A percentile compares a stretch with the other conserved stretches of the same genome.
Evolutionary conservation across 106 monocot genomes (phyloP).

Genomic region (Acorus gramineus): DNA sequence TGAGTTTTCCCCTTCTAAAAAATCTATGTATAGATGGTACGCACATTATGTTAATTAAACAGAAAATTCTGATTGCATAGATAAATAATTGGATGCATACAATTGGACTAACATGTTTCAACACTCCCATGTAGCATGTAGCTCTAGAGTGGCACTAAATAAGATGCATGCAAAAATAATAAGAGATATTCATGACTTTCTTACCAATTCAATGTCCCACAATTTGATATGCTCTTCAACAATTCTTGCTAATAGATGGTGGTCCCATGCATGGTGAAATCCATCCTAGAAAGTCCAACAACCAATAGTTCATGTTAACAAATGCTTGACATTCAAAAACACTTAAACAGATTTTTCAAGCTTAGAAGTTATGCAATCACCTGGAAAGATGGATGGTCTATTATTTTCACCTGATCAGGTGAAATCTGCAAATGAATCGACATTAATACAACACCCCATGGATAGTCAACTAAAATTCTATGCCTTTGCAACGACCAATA

Average conservation of each 20-base stretch:
- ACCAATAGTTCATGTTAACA: no score
- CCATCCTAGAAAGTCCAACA: conserved; percentile 55
- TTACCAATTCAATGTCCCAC: conserved; percentile 48
- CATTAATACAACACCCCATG: not conserved
- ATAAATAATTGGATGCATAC: not conserved
- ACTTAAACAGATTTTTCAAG: no score
- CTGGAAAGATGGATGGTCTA: conserved; percentile 75
- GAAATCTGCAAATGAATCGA: conserved; percentile 43
- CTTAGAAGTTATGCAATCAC: conserved; percentile 14
- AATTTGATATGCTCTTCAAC: conserved; percentile 40
- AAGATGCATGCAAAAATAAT: not conserved
- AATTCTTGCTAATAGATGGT: conserved; percentile 45
- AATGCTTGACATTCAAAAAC: no score
- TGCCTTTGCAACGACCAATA: not conserved
- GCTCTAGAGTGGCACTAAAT: no score
- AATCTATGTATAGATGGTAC: no score
- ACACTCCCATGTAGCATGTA: not conserved
- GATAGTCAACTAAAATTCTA: not conserved
- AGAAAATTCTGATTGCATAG: not conserved
- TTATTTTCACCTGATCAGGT: conserved; percentile 44
- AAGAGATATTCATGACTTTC: conserved; percentile 3
- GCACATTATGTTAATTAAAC: not conserved
- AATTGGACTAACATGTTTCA: not conserved
- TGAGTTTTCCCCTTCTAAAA: no score
- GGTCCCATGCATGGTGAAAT: conserved; percentile 73